Evolutionary conservation across 225 moss, liverwort and hornwort species (phyloP).

Genomic region (Anthoceros angustus): DNA sequence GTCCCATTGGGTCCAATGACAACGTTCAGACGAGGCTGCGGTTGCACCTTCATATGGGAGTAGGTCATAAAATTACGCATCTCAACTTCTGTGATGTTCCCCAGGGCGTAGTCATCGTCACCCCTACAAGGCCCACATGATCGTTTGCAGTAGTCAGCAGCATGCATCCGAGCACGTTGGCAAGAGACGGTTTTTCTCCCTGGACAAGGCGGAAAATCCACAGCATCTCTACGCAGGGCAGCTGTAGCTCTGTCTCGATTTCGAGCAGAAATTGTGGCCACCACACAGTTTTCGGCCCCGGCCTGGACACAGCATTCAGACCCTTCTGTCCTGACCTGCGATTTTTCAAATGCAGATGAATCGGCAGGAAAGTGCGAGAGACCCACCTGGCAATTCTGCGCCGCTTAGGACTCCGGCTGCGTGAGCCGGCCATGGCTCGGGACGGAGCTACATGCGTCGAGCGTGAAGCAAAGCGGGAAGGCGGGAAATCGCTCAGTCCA

Average conservation of each 20-base stretch:
- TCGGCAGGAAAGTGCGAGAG: background rate
- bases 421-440: too few species aligned
- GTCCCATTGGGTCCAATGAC: slow-evolving; percentile 93
- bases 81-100: slow-evolving; percentile 79
- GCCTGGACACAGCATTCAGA: too few species aligned
- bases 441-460: too few species aligned
- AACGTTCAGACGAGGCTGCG: slow-evolving; percentile 81
- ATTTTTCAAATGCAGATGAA: too few species aligned
- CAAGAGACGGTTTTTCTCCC: too few species aligned
- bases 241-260: background rate
- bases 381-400: background rate
- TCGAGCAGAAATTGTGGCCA: background rate
- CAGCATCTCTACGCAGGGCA: too few species aligned
- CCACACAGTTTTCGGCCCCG: background rate
- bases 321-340: too few species aligned
- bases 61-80: slow-evolving; percentile 94
- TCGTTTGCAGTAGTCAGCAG: too few species aligned
- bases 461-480: too few species aligned
- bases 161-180: too few species aligned
- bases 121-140: slow-evolving; percentile 18
- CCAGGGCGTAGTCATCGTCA: slow-evolving; percentile 63
- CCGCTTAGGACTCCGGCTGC: background rate
- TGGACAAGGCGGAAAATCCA: too few species aligned
- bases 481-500: too few species aligned
- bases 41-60: slow-evolving; percentile 51